These are phyloP conservation scores for Brachypodium distachyon DNA, from an alignment of 202 grass and related monocot species.

Conservation along the genomic window DNA sequence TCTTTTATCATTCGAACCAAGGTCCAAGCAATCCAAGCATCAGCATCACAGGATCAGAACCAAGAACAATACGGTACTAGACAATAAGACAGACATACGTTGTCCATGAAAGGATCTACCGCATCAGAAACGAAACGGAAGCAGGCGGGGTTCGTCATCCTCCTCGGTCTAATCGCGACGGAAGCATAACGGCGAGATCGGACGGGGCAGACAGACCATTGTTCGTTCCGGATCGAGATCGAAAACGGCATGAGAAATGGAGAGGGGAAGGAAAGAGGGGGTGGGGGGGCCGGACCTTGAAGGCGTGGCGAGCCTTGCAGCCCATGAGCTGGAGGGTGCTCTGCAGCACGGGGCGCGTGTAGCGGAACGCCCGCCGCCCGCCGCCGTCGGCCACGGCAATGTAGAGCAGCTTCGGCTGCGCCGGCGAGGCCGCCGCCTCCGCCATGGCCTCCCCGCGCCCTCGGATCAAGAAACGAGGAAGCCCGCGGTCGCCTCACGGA, in stretches of 20 bases:
- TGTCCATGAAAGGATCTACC: conserved; percentile 13
- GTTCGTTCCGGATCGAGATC: neutral
- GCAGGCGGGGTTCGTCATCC: neutral
- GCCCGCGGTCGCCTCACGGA: neutral
- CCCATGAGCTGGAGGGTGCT: conserved; percentile 99
- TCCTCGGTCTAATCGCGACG: neutral
- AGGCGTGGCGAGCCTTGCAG: conserved; percentile 95
- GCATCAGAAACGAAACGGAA: neutral
- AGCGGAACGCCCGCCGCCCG: conserved; percentile 47
- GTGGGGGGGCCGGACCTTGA: conserved; percentile 45
- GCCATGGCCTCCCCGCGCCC: conserved; percentile 11
- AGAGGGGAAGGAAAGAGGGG: neutral
- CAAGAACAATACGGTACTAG: neutral
- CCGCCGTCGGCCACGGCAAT: conserved; percentile 66
- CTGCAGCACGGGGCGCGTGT: conserved; percentile 84
- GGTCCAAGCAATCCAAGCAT: neutral
- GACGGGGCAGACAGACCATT: neutral
- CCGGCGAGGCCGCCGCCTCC: conserved; percentile 21
- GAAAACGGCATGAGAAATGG: neutral
- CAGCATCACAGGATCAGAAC: neutral
- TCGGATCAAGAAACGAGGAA: conserved; percentile 6
- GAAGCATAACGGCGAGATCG: neutral
- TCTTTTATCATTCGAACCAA: neutral
- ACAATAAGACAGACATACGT: neutral
- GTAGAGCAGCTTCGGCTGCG: conserved; percentile 71